Base-by-base conservation (phyloP, 2,329 filamentous ascomycete genomes). In the Aurifilum marmelostoma region DNA sequence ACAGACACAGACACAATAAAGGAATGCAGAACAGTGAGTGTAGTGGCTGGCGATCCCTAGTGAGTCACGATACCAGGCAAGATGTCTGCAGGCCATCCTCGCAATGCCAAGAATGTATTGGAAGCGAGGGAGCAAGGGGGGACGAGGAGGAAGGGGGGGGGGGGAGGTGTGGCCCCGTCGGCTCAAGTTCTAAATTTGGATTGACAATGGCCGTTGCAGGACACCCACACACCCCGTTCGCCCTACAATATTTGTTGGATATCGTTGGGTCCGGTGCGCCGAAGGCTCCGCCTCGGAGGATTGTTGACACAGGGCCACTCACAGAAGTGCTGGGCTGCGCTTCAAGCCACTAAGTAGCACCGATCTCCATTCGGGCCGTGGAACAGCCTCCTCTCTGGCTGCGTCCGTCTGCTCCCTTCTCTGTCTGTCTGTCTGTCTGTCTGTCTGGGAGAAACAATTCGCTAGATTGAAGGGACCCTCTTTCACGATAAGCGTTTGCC, bases 161-260 rank as follows among this genome's bases (percentile, higher is more conserved):
- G n/a, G n/a, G n/a, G n/a, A n/a, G n/a, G n/a, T n/a, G n/a, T n/a
- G n/a, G n/a, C n/a, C 24, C 37, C 11, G 39, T 21, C 18, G 24
- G 39, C 39, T 29, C 24, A 29, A n/a, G 2, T 43, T 41, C 60
- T 63, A 63, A 47, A 47, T 63, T 29, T 24, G 60, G 60, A 29
- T 18, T 43, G 37, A 43, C 39, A 47, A 11, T 29, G 43, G 60
- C 7, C 60, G 24, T 27, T 63, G 39, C 39, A 63, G 39, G 12
- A 43, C 2, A 9, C 39, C 59, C 60, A 24, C 37, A 63, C 60
- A 43, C 60, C 29, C 37, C n/a, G 27, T 63, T 24, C 60, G 58
- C 58, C 58, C 58, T 60, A 60, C 58, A 56, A 56, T 29, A 18
- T 18, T 56, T 56, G 24, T 56, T 56, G 52, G 52, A 56, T 29